These are phyloP conservation scores for Combretum micranthum DNA, from an alignment of 345 rosid genomes.

Conservation along the genomic window DNA sequence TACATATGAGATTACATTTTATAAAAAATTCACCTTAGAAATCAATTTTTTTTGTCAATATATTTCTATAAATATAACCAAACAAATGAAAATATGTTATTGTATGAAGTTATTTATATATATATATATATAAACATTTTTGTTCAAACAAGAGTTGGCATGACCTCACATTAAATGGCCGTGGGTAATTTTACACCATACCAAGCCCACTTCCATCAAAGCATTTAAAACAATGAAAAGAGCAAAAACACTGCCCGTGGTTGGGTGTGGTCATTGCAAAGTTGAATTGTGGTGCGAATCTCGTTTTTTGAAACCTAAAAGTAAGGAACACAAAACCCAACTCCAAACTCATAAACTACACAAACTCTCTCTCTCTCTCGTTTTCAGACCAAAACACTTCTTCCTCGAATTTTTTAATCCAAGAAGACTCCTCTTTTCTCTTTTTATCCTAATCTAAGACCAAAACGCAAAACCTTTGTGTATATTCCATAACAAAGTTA, in stretches of 20 bases:
- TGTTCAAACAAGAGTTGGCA: too few species aligned
- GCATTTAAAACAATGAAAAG: too few species aligned
- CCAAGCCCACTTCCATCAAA: too few species aligned
- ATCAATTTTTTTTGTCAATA: too few species aligned
- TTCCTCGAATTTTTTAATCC: not conserved
- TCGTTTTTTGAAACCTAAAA: not conserved
- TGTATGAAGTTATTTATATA: too few species aligned
- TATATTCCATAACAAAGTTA: not conserved
- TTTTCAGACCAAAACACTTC: not conserved
- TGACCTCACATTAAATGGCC: too few species aligned
- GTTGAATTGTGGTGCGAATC: not conserved
- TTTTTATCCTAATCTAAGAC: not conserved
- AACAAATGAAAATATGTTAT: too few species aligned
- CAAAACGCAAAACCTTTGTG: slow-evolving; percentile 1
- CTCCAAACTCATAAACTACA: not conserved
- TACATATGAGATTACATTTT: too few species aligned
- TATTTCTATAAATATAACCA: too few species aligned
- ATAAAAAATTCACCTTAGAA: too few species aligned
- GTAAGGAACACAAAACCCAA: not conserved
- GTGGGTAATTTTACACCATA: too few species aligned
- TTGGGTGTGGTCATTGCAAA: not conserved
- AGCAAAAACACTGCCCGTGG: slow-evolving; percentile 2
- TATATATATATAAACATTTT: too few species aligned
- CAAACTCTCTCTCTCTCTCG: not conserved
- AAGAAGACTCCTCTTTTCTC: slow-evolving; percentile 1